phyloP scores from a whole-genome alignment of 805 yeast species.

The Yarrowia sp. region DNA sequence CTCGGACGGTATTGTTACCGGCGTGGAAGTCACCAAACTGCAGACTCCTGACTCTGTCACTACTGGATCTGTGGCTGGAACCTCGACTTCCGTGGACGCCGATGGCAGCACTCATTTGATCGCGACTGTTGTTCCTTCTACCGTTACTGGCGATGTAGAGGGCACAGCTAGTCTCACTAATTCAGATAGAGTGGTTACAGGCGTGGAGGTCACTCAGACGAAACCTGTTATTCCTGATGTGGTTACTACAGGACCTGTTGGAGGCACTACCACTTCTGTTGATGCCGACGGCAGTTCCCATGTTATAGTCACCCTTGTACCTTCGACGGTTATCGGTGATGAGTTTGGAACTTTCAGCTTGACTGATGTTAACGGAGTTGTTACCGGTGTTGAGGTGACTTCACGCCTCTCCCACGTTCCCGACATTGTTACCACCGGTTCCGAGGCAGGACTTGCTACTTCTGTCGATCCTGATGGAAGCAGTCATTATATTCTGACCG shows the following conservation, averaged over 20 bases:
- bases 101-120: not conserved
- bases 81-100: not conserved
- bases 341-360: not conserved
- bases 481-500: not conserved
- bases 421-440: not conserved
- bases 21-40: not conserved
- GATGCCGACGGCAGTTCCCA: not conserved
- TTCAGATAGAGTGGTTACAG: no score
- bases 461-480: not conserved
- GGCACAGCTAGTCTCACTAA: no score
- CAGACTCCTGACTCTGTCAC: not conserved
- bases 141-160: not conserved
- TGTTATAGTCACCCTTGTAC: not conserved
- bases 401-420: not conserved
- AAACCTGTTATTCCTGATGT: not conserved
- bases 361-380: not conserved
- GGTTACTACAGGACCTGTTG: not conserved
- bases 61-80: not conserved
- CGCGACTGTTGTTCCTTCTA: not conserved
- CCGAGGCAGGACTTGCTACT: not conserved
- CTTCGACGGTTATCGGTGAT: not conserved
- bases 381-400: slow-evolving; percentile 1
- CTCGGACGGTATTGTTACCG: not conserved
- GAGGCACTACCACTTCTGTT: not conserved
- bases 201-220: no score